A percentile compares a stretch with the other conserved stretches of the same genome.
phyloP scores from a whole-genome alignment of 2,329 filamentous ascomycete genomes.

The Curvularia hawaiiensis region DNA sequence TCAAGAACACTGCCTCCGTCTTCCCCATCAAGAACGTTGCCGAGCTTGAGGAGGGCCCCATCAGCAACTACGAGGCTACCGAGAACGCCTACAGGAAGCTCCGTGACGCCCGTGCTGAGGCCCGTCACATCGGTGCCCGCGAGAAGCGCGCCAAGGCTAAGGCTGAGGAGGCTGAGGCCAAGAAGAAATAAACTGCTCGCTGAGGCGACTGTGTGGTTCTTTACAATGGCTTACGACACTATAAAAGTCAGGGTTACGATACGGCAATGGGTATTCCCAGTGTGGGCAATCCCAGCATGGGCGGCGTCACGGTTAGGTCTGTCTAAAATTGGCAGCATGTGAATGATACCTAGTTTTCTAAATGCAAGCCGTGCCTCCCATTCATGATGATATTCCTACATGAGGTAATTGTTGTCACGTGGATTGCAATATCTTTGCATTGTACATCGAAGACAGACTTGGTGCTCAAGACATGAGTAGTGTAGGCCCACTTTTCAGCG shows the following conservation, averaged over 20 bases:
- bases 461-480: not conserved
- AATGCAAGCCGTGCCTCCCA: slow-evolving; percentile 41
- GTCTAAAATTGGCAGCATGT: slow-evolving; percentile 40
- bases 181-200: slow-evolving; percentile 74
- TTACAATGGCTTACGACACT: slow-evolving; percentile 36
- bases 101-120: slow-evolving; percentile 81
- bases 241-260: slow-evolving; percentile 41
- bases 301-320: slow-evolving; percentile 47
- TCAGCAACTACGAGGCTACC: slow-evolving; percentile 72
- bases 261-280: slow-evolving; percentile 39
- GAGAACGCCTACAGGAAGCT: slow-evolving; percentile 87
- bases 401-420: not conserved
- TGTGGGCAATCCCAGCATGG: slow-evolving; percentile 44
- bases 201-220: slow-evolving; percentile 26
- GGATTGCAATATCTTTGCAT: not conserved
- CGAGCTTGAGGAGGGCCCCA: slow-evolving; percentile 81
- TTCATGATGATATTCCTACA: not conserved
- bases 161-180: slow-evolving; percentile 75
- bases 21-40: slow-evolving; percentile 74
- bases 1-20: slow-evolving; percentile 60
- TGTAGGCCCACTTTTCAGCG: not conserved
- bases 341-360: slow-evolving; percentile 47
- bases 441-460: not conserved
- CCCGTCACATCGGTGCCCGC: slow-evolving; percentile 78
- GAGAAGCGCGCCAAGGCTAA: slow-evolving; percentile 94